These are phyloP conservation scores for Xylaria curta DNA, from an alignment of 495 filamentous ascomycete species.

Conservation along the genomic window DNA sequence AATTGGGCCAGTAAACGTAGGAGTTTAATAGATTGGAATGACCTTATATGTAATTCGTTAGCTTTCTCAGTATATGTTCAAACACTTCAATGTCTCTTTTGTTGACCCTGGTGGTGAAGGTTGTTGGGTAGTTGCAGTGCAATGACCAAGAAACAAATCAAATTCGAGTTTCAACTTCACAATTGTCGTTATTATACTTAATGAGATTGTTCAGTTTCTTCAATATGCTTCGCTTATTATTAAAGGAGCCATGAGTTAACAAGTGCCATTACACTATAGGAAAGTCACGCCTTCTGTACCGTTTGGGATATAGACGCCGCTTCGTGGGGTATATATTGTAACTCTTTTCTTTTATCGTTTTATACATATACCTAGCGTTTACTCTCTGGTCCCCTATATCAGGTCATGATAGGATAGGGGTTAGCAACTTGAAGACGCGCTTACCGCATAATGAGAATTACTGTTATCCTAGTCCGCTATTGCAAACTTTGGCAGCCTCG, in stretches of 20 bases:
- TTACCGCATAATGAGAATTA: conserved; percentile 19
- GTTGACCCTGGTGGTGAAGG: background rate
- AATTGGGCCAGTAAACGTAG: conserved; percentile 31
- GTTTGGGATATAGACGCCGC: conserved; percentile 41
- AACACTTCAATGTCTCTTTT: background rate
- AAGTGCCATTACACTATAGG: no score
- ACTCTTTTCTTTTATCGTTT: background rate
- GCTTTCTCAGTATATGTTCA: background rate
- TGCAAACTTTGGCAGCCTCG: conserved; percentile 54
- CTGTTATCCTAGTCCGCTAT: conserved; percentile 29
- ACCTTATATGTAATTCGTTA: conserved; percentile 10
- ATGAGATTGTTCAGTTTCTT: background rate
- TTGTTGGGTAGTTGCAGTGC: background rate
- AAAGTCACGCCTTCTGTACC: background rate
- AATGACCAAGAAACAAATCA: background rate
- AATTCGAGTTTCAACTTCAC: background rate
- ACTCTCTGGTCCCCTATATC: background rate
- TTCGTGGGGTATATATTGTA: conserved; percentile 25
- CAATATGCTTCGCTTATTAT: background rate
- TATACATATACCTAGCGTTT: conserved; percentile 36
- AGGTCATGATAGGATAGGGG: background rate
- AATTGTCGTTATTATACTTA: background rate
- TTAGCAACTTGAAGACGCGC: conserved; percentile 32
- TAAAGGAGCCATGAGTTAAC: background rate
- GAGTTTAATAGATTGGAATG: conserved; percentile 19